Evolutionary conservation across 257 asterid genomes (phyloP).

Genomic region (Ballota nigra): DNA sequence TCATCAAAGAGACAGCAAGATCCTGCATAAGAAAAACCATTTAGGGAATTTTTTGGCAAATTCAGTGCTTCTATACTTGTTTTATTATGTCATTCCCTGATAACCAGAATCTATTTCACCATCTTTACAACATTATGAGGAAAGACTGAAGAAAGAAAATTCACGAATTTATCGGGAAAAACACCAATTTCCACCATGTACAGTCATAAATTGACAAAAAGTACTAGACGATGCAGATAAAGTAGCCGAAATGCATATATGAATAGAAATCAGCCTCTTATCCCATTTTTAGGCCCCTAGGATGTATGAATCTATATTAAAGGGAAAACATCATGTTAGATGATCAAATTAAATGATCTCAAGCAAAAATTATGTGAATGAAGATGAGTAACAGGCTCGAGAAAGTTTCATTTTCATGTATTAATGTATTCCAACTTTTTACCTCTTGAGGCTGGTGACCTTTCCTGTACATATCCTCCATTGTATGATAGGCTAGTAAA

Average conservation of each 20-base stretch:
- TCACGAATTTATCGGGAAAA: background rate
- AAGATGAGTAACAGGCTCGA: conserved; percentile 8
- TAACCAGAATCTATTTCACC: conserved; percentile 7
- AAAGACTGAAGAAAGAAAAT: background rate
- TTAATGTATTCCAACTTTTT: conserved; percentile 20
- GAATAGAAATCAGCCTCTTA: background rate
- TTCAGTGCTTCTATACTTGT: conserved; percentile 2
- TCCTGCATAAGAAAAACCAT: conserved; percentile 46
- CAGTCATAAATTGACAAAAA: background rate
- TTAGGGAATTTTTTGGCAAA: conserved; percentile 14
- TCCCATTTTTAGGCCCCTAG: background rate
- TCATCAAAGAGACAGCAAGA: conserved; percentile 56
- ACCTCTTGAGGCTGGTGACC: conserved; percentile 94
- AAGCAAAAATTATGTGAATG: background rate
- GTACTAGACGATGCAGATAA: background rate
- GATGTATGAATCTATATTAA: background rate
- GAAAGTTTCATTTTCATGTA: conserved; percentile 8
- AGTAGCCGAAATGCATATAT: background rate
- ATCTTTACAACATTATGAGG: background rate
- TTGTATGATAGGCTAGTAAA: conserved; percentile 76
- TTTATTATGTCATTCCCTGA: conserved; percentile 1
- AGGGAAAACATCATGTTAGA: conserved; percentile 2
- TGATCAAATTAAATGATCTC: conserved; percentile 10
- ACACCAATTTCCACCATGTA: background rate
- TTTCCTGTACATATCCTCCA: conserved; percentile 89